phyloP scores from a whole-genome alignment of 1,284 basidiomycete species.

The Leccinum discolor region DNA sequence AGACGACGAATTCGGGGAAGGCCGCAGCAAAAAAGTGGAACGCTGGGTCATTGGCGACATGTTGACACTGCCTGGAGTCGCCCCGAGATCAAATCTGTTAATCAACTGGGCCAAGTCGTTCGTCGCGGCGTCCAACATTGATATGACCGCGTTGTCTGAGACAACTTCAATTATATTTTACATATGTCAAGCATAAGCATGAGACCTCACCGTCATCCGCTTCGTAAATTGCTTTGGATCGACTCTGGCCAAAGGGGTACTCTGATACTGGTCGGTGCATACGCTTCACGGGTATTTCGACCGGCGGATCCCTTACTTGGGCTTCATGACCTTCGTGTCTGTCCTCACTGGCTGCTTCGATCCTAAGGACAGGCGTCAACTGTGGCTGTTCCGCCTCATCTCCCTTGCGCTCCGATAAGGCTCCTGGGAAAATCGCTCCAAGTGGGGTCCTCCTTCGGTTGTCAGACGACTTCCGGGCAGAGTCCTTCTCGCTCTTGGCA shows the following conservation, averaged over 20 bases:
- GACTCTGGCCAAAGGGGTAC: conserved; percentile 50
- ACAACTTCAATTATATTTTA: conserved; percentile 9
- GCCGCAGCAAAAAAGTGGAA: conserved; percentile 21
- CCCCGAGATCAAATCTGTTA: conserved; percentile 71
- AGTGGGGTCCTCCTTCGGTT: conserved; percentile 49
- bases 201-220: conserved; percentile 42
- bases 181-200: conserved; percentile 4
- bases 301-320: conserved; percentile 1
- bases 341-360: conserved; percentile 55
- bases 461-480: conserved; percentile 35
- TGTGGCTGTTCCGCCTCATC: conserved; percentile 3
- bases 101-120: conserved; percentile 77
- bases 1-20: not conserved
- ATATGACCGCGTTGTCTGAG: conserved; percentile 53
- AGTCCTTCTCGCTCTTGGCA: conserved; percentile 25
- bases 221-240: conserved; percentile 55
- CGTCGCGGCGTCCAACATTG: conserved; percentile 72
- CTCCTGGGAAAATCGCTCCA: conserved; percentile 49
- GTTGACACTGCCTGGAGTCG: conserved; percentile 62
- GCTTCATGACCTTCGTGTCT: conserved; percentile 40
- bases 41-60: conserved; percentile 39
- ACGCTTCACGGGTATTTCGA: conserved; percentile 53
- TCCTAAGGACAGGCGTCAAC: conserved; percentile 41
- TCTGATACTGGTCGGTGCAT: conserved; percentile 65
- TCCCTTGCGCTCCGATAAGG: conserved; percentile 18